Percentiles rank a stretch among this genome's conserved stretches.
Conservation (phyloP, 2,329 filamentous ascomycete species). For the Penicillium aurantiogriseum region DNA sequence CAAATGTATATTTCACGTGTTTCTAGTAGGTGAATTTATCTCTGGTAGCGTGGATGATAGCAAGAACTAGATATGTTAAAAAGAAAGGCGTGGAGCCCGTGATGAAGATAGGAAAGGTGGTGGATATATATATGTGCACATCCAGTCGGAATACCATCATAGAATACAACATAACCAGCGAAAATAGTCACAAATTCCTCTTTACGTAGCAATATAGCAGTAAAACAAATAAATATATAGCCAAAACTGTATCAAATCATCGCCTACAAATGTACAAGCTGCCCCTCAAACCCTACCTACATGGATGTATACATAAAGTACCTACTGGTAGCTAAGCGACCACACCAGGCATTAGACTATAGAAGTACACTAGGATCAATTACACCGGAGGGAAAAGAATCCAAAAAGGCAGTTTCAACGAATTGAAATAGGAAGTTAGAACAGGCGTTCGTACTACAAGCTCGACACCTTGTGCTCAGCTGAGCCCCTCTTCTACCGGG, state of each 20-base stretch:
- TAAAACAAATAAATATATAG: background rate
- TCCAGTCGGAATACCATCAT: background rate
- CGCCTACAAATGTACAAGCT: background rate
- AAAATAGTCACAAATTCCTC: background rate
- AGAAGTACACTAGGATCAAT: background rate
- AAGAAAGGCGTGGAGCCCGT: background rate
- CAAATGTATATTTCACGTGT: background rate
- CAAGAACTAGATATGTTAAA: background rate
- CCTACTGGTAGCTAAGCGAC: background rate
- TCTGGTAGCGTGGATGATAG: background rate
- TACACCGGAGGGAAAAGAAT: background rate
- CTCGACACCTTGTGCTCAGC: background rate
- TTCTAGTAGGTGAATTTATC: background rate
- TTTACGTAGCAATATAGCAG: background rate
- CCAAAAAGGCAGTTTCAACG: background rate
- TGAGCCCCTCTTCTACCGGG: constrained; percentile 1
- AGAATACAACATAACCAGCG: background rate
- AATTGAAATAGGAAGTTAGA: background rate
- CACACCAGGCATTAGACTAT: background rate
- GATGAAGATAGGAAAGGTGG: background rate
- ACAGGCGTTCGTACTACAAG: constrained; percentile 2
- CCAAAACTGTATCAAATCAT: background rate
- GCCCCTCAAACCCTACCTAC: background rate
- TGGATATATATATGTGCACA: background rate
- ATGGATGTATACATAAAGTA: background rate